Evolutionary conservation across 257 asterid species (phyloP), one percentile per base, ranked within the genome.

Genomic region (Scutellaria barbata): DNA sequence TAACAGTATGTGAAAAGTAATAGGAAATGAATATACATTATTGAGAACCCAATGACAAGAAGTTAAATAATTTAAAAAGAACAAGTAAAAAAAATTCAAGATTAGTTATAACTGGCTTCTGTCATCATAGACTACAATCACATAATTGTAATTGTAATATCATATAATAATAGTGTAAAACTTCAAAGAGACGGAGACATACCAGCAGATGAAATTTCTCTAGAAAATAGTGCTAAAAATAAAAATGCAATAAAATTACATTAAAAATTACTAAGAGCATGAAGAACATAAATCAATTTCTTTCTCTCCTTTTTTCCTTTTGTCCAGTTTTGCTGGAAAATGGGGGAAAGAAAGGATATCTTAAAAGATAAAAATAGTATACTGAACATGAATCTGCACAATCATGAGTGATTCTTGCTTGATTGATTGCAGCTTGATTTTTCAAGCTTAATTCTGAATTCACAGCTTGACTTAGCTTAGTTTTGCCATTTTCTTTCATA

Each of bases 71-170:
- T 10, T 16, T 33, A 14, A 11, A 12, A 20, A 39, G 25, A 48
- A 54, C 5, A 63, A 33, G 39, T n/a, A n/a, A n/a, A n/a, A n/a
- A n/a, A n/a, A n/a, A n/a, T n/a, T 16, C 13, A 41, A 61, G 55
- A 33, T 72, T 65, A 30, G 35, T 35, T 33, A 42, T 72, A 45
- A 60, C 68, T 53, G n/a, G 43, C 63, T 55, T 22, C n/a, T 45
- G 35, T 46, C 57, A 68, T 22, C n/a, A n/a, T 45, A 66, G 55
- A 54, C 62, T 66, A 18, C 5, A 7, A 20, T 10, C 56, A 50
- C 39, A 64, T 30, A 53, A 46, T 30, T 16, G n/a, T 30, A 25
- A 25, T 25, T 25, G 30, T 55, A 48, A 16, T 10, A 41, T 20
- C 61, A 69, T 8, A 59, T 25, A 1, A 25, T 25, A 25, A 47